Conservation (phyloP, 371 early-diverging fungal species). For the Mortierella sp. region DNA sequence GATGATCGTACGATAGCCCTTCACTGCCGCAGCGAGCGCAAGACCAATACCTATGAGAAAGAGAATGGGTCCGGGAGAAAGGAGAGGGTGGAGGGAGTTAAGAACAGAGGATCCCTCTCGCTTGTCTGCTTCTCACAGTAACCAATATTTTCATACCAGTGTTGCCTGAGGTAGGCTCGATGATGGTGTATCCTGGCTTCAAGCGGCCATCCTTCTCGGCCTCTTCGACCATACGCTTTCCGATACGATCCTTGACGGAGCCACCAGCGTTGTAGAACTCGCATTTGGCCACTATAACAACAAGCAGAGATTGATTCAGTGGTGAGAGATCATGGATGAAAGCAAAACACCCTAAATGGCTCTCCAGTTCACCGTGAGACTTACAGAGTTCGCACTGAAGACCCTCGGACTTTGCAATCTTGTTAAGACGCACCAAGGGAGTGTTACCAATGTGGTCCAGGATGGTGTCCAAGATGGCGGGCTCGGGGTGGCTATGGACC, state of each 20-base stretch:
- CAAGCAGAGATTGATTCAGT: no score
- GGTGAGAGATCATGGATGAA: no score
- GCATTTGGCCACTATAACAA: slow-evolving; percentile 89
- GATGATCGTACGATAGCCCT: slow-evolving; percentile 96
- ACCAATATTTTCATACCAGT: slow-evolving; percentile 69
- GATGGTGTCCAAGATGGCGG: slow-evolving; percentile 77
- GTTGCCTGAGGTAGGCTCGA: slow-evolving; percentile 97
- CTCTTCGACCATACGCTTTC: slow-evolving; percentile 91
- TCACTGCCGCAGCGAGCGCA: slow-evolving; percentile 85
- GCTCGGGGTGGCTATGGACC: slow-evolving; percentile 62
- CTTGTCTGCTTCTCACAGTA: not conserved
- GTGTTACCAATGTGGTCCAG: slow-evolving; percentile 97
- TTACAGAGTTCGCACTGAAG: slow-evolving; percentile 94
- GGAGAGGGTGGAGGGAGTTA: no score
- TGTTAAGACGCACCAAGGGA: slow-evolving; percentile 90
- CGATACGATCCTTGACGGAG: slow-evolving; percentile 98
- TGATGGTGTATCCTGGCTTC: slow-evolving; percentile 91
- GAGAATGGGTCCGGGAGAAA: not conserved
- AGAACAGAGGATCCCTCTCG: no score
- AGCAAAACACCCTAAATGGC: no score
- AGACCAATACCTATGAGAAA: slow-evolving; percentile 26
- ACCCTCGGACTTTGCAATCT: slow-evolving; percentile 86
- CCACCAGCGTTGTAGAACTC: slow-evolving; percentile 99
- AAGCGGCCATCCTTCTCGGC: slow-evolving; percentile 92
- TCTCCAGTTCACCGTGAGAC: no score